These are phyloP conservation scores for Myriosclerotinia duriaeana DNA, from an alignment of 2,329 filamentous ascomycete genomes.

Conservation along the genomic window DNA sequence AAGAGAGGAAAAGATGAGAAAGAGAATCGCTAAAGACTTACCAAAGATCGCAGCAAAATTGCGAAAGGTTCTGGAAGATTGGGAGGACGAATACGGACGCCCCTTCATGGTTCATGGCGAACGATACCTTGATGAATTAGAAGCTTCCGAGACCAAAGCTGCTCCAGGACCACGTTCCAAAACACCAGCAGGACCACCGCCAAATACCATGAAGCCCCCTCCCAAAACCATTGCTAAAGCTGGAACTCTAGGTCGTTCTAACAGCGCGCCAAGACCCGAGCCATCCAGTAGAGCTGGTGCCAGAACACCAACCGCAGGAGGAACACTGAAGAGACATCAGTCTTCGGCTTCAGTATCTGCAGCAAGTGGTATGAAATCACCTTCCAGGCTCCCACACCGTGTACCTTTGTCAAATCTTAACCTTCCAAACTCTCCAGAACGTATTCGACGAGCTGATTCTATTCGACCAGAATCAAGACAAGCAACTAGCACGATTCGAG, in stretches of 20 bases:
- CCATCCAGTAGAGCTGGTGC: constrained; percentile 38
- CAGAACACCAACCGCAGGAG: constrained; percentile 56
- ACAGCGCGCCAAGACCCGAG: constrained; percentile 34
- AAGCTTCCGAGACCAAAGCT: constrained; percentile 58
- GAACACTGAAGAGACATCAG: constrained; percentile 38
- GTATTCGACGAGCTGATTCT: constrained; percentile 43
- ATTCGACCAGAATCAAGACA: constrained; percentile 33
- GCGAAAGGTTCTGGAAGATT: constrained; percentile 74
- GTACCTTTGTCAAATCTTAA: constrained; percentile 68
- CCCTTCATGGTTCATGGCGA: constrained; percentile 93
- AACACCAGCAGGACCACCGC: constrained; percentile 66
- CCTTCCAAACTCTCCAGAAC: constrained; percentile 79
- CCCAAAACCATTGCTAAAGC: constrained; percentile 30
- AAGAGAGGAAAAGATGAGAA: constrained; percentile 97
- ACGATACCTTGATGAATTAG: constrained; percentile 83
- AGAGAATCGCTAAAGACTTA: constrained; percentile 92
- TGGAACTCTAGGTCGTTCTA: constrained; percentile 35
- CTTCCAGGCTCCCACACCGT: constrained; percentile 68
- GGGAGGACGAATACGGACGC: constrained; percentile 91
- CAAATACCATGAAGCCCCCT: constrained; percentile 43
- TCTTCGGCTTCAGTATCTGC: constrained; percentile 27
- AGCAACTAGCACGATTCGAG: constrained; percentile 42
- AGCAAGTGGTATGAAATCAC: constrained; percentile 48
- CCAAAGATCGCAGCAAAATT: constrained; percentile 89
- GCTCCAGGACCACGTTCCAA: constrained; percentile 67